Conservation (phyloP, 306 rosid species). For the Acacia melanoxylon region DNA sequence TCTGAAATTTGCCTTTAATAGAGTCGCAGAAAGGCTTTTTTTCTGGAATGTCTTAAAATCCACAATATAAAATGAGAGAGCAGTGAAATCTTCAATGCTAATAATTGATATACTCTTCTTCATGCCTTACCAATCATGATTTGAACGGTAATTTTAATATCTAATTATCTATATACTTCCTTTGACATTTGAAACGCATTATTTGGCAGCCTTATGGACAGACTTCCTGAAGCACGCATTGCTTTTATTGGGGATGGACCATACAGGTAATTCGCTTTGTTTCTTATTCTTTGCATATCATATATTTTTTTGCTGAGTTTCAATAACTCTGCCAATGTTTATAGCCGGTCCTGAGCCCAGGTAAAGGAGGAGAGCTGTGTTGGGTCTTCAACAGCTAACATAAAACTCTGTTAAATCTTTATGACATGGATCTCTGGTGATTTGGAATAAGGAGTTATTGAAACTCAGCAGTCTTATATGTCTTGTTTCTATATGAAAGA, state of each 20-base stretch:
- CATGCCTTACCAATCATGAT: neutral
- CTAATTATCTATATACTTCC: neutral
- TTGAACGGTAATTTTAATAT: slow-evolving; percentile 16
- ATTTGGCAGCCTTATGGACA: slow-evolving; percentile 77
- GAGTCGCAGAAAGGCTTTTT: neutral
- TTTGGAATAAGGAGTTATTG: neutral
- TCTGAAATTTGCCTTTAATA: neutral
- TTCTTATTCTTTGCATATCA: neutral
- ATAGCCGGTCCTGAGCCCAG: too few relatives aligned
- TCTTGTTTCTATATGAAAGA: neutral
- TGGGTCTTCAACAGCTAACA: too few relatives aligned
- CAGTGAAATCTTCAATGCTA: slow-evolving; percentile 8
- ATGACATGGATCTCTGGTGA: neutral
- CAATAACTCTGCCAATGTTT: too few relatives aligned
- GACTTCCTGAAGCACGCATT: slow-evolving; percentile 85
- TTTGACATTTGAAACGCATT: slow-evolving; percentile 37
- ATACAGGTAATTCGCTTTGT: slow-evolving; percentile 61
- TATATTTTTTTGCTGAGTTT: too few relatives aligned
- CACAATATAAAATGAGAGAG: slow-evolving; percentile 1
- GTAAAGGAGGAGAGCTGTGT: too few relatives aligned
- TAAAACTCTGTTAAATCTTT: too few relatives aligned
- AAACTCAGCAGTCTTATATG: neutral
- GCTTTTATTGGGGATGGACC: slow-evolving; percentile 98
- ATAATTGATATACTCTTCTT: slow-evolving; percentile 11
- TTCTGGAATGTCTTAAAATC: neutral